A percentile compares a stretch with the other conserved stretches of the same genome.
phyloP scores from a whole-genome alignment of 2,329 filamentous ascomycete genomes.

The Exophiala oligosperma region DNA sequence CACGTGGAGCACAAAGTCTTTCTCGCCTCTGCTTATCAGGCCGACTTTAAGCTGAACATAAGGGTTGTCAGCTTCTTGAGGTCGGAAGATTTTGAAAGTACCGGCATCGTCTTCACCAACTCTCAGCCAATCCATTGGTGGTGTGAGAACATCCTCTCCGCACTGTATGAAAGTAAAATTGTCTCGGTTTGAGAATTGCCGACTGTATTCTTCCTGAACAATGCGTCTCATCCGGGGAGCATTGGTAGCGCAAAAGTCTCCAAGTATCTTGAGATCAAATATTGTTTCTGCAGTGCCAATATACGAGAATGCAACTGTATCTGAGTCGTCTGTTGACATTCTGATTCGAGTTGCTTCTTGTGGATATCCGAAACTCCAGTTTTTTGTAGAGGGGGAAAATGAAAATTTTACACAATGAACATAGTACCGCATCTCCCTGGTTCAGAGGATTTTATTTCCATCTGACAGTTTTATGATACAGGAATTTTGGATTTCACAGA shows the following conservation, averaged over 20 bases:
- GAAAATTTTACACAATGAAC: background rate
- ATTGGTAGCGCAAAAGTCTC: background rate
- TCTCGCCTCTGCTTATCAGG: background rate
- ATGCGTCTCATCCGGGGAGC: background rate
- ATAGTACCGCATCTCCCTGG: background rate
- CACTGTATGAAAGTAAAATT: background rate
- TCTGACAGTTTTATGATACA: background rate
- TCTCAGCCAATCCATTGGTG: background rate
- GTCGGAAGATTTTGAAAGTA: background rate
- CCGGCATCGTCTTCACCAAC: background rate
- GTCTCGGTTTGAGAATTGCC: background rate
- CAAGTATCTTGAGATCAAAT: background rate
- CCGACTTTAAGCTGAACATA: background rate
- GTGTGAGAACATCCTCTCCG: background rate
- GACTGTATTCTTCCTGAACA: background rate
- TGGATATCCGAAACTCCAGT: background rate
- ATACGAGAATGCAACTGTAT: background rate
- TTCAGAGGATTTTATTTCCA: background rate
- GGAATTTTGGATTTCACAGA: background rate
- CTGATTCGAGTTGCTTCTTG: background rate
- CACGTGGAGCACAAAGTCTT: background rate
- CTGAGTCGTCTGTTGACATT: background rate
- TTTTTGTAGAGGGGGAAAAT: background rate
- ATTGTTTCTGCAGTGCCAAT: background rate
- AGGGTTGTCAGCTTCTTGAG: background rate